Conservation (phyloP, 805 yeast species). For the Kuraishia floccosa region DNA sequence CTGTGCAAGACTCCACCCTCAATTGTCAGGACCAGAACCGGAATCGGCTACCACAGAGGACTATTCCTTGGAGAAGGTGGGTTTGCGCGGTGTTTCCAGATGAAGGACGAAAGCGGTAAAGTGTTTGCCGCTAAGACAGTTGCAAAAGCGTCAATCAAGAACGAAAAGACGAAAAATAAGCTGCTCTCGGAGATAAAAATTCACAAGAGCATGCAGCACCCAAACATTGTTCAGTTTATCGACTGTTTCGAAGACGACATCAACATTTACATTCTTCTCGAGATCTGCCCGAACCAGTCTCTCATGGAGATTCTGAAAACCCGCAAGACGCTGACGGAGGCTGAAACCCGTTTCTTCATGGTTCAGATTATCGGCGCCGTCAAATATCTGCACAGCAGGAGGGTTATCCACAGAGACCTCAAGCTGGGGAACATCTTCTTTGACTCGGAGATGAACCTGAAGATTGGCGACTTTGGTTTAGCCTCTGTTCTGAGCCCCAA, state of each 20-base stretch:
- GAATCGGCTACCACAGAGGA: conserved; percentile 87
- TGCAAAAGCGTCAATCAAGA: conserved; percentile 87
- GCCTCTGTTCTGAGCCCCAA: conserved; percentile 83
- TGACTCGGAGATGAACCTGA: conserved; percentile 87
- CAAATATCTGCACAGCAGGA: conserved; percentile 80
- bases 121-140: conserved; percentile 95
- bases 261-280: conserved; percentile 87
- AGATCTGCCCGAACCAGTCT: conserved; percentile 91
- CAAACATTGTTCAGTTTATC: conserved; percentile 82
- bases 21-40: conserved; percentile 77
- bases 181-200: conserved; percentile 90
- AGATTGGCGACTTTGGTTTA: conserved; percentile 95
- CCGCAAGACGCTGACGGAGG: conserved; percentile 78
- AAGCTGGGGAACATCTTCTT: conserved; percentile 93
- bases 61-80: conserved; percentile 95
- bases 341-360: conserved; percentile 84
- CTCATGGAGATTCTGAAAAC: conserved; percentile 84
- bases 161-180: conserved; percentile 80
- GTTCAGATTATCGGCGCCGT: conserved; percentile 93
- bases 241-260: conserved; percentile 97
- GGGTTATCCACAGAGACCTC: conserved; percentile 92
- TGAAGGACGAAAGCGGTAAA: conserved; percentile 80
- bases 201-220: conserved; percentile 81
- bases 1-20: conserved; percentile 96
- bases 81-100: conserved; percentile 96